A percentile compares a stretch with the other conserved stretches of the same genome.
phyloP scores from a whole-genome alignment of 768 basidiomycete species.

The Hirschioporus abietinus region DNA sequence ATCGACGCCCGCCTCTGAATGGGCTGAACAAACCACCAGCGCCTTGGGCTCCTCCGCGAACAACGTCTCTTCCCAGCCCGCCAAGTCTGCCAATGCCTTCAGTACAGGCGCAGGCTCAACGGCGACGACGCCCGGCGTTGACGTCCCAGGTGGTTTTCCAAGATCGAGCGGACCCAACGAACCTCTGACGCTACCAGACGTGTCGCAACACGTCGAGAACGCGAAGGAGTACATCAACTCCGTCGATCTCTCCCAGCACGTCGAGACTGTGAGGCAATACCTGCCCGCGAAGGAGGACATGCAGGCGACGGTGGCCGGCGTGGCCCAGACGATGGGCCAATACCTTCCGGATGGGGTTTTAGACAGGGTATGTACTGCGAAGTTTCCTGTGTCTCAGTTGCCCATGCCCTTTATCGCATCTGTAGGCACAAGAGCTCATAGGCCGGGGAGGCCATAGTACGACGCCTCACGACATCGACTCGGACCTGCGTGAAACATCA shows the following conservation, averaged over 20 bases:
- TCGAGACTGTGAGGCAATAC: slow-evolving; percentile 15
- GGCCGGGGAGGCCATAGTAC: background rate
- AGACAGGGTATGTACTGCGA: background rate
- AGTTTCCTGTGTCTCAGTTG: no score
- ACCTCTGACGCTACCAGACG: background rate
- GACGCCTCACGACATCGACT: background rate
- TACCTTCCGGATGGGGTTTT: slow-evolving; percentile 17
- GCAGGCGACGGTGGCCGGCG: slow-evolving; percentile 17
- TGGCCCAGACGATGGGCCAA: slow-evolving; percentile 17
- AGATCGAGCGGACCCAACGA: background rate
- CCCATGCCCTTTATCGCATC: no score
- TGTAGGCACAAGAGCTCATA: background rate
- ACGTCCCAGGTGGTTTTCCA: background rate
- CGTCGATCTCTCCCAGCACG: background rate
- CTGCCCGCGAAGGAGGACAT: slow-evolving; percentile 21
- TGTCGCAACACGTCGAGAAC: background rate
- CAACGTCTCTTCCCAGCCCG: background rate
- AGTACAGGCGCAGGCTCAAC: background rate
- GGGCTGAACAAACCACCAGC: background rate
- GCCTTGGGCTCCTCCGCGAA: background rate
- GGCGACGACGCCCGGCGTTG: background rate
- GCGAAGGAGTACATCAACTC: background rate
- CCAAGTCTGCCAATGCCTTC: background rate
- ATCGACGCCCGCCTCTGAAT: background rate
- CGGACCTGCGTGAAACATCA: background rate